Base-by-base conservation (phyloP, 208 protist species). In the Tritrichomonas musculus region DNA sequence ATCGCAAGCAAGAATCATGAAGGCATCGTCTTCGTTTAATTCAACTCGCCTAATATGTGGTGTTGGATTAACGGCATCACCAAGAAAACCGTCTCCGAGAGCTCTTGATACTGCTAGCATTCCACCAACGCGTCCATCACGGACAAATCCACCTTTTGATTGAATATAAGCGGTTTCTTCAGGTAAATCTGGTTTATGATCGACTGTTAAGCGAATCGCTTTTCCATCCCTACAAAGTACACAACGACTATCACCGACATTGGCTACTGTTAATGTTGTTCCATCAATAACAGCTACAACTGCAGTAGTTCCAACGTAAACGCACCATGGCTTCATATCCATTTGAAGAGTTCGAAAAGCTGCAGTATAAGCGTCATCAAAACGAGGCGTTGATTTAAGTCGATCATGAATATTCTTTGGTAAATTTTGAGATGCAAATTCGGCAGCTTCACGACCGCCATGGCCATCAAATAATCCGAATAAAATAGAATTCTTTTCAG, bases 381-480 rank as follows among this genome's bases (percentile, higher is more conserved):
- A 64, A 3, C 30, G 41, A 30, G 50, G 11, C 1, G 22, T 36
- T 3, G 27, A 17, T 41, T 66, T 72, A 14, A 92, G 36, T 9
- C 55, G 17, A 1, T 72, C 55, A 1, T 17, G 13, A 39, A 92
- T 92, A 44, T 13, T 3, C 17, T 47, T 49, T 30, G 50, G 88
- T 5, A 92, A 33, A 1, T 64, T 64, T 55, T 66, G 17, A 33
- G n/a, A 49, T 9, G 57, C 55, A 33, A 49, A 92, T 73, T 92
- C 88, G n/a, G 88, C 50, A 27, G 57, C 88, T 50, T 64, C 88
- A 49, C 57, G 33, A 27, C 88, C 88, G 22, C 88, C 88, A 49
- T 92, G 88, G 55, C 88, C 88, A 92, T 92, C 88, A 49, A 88
- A 88, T n/a, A 88, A 33, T 5, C 77, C 77, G 36, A 88, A 88